These are phyloP conservation scores for Penicillium olsonii DNA, from an alignment of 2,329 filamentous ascomycete genomes.

Conservation along the genomic window DNA sequence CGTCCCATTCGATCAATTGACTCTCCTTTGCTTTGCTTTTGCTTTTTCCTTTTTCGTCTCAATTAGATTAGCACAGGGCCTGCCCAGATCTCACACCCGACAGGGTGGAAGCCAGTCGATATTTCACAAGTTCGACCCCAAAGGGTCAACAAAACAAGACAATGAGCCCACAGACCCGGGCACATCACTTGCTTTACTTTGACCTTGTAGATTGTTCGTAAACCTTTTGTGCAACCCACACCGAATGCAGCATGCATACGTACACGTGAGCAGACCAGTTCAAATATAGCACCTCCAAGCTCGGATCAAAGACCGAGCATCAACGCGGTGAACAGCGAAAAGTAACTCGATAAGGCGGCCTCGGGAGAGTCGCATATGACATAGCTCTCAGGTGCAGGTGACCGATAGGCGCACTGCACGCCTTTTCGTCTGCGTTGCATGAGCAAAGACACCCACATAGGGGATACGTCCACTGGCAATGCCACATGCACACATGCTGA, in stretches of 20 bases:
- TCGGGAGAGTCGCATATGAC: too few species aligned
- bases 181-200: too few species aligned
- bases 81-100: neutral
- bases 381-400: neutral
- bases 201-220: too few species aligned
- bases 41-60: neutral
- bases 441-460: too few species aligned
- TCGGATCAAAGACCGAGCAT: too few species aligned
- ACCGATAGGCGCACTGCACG: neutral
- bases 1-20: neutral
- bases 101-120: neutral
- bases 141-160: too few species aligned
- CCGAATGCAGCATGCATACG: neutral
- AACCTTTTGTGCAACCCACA: conserved; percentile 5
- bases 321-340: too few species aligned
- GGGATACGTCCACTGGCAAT: too few species aligned
- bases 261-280: conserved; percentile 2
- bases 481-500: too few species aligned
- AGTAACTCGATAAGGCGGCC: too few species aligned
- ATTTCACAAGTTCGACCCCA: neutral
- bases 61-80: neutral
- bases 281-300: neutral
- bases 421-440: neutral
- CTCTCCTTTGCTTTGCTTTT: too few species aligned
- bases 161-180: too few species aligned